Percentiles rank a stretch among this genome's conserved stretches.
These are phyloP conservation scores for Umbilicus rupestris DNA, from an alignment of 164 flowering plant genomes.

Conservation along the genomic window DNA sequence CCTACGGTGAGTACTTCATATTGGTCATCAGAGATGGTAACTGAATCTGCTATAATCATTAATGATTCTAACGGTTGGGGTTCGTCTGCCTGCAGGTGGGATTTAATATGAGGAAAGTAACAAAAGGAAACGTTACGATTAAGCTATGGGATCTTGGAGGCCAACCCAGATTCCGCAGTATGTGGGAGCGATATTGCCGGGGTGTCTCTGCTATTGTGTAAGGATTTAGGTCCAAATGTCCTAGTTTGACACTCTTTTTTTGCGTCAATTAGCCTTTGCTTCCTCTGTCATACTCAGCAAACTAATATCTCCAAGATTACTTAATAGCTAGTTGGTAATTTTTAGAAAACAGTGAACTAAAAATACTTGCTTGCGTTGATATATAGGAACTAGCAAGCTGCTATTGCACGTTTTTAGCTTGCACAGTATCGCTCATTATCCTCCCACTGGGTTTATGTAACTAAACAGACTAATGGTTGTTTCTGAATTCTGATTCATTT, in stretches of 20 bases:
- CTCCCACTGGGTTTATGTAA: too few species aligned
- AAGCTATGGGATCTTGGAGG: conserved; percentile 99
- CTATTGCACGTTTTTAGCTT: too few species aligned
- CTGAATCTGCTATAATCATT: background rate
- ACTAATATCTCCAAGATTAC: too few species aligned
- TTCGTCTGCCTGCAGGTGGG: conserved; percentile 49
- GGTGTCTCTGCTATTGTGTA: conserved; percentile 93
- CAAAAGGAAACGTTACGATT: conserved; percentile 88
- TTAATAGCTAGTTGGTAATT: too few species aligned
- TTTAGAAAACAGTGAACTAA: too few species aligned
- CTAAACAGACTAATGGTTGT: background rate
- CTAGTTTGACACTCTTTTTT: too few species aligned
- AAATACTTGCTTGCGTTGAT: too few species aligned
- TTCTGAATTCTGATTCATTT: background rate
- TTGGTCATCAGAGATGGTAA: too few species aligned
- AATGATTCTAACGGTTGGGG: background rate
- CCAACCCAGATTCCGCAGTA: conserved; percentile 93
- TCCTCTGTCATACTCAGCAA: too few species aligned
- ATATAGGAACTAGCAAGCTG: too few species aligned
- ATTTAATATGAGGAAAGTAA: conserved; percentile 93
- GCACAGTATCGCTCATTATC: too few species aligned
- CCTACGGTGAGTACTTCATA: conserved; percentile 59
- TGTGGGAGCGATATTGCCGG: conserved; percentile 99
- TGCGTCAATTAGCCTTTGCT: too few species aligned
- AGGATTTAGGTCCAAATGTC: conserved; percentile 13